Base-by-base conservation (phyloP, 805 yeast genomes). In the Ogataea naganishii region DNA sequence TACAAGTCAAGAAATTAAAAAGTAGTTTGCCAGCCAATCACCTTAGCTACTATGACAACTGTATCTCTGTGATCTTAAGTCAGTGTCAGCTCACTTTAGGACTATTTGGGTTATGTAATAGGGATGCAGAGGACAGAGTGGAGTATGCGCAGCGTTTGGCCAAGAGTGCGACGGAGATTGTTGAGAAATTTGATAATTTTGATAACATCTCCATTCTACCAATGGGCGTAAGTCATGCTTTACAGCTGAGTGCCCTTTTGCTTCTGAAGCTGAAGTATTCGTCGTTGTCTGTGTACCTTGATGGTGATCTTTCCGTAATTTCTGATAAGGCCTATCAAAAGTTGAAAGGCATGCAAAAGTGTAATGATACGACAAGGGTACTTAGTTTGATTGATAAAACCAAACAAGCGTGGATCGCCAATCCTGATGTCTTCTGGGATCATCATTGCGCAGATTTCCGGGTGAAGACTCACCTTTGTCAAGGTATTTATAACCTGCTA, bases 171-270 rank as follows among this genome's bases (percentile, higher is more conserved):
- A 22, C 14, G 15, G 24, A 22, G 14, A 14, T 34, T 6, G 29
- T 35, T 11, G 33, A 33, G 11, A 24, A 22, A 7, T 18, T 40
- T 4, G 14, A 30, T 3, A 20, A 24, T 13, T 14, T 38, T 7
- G n/a, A n/a, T n/a, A 27, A 40, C 14, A 13, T 48, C 11, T 30
- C 29, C 3, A 25, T 32, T 20, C 34, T 39, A 2, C 55, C 56
- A 10, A 33, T 46, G 7, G 38, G 30, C 14, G 23, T 47, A 14
- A 41, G 49, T 28, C 35, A 44, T 7, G 31, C 36, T n/a, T 25
- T 47, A 9, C 53, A 49, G 30, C 43, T 48, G 27, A 29, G 41
- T 6, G 28, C 38, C 11, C 24, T 38, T 4, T 18, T 35, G 4
- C 22, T 34, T 14, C 20, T 38, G 6, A 41, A 41, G 29, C 20